phyloP scores from a whole-genome alignment of 73 alveolate species.

The Tetrahymena malaccensis region DNA sequence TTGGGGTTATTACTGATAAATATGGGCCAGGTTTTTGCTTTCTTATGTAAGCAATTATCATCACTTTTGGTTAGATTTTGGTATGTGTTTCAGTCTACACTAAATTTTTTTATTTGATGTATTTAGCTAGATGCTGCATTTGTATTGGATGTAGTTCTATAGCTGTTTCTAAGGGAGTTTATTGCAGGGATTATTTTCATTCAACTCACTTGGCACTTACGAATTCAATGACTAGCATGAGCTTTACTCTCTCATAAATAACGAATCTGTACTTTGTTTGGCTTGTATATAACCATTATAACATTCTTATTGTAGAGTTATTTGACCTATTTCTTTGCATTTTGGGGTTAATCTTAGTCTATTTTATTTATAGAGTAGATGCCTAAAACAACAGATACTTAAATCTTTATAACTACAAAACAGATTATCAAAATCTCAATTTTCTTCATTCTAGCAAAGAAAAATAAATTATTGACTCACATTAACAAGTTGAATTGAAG shows the following conservation, averaged over 20 bases:
- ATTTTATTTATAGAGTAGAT: not conserved
- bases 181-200: not conserved
- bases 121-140: not conserved
- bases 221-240: not conserved
- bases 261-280: not conserved
- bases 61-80: not conserved
- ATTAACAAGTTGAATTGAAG: not conserved
- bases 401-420: not conserved
- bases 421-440: not conserved
- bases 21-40: not conserved
- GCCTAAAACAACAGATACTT: not conserved
- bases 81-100: not conserved
- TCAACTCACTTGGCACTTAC: not conserved
- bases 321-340: not conserved
- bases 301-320: not conserved
- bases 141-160: not conserved
- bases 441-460: not conserved
- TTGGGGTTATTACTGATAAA: not conserved
- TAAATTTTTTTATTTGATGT: not conserved
- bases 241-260: not conserved
- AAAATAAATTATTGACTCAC: not conserved
- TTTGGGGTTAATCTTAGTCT: not conserved
- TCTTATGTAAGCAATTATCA: not conserved
- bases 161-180: not conserved
- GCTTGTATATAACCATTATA: not conserved